Evolutionary conservation across 2,329 filamentous ascomycete genomes (phyloP).

Genomic region (Ceratocystis colombiana): DNA sequence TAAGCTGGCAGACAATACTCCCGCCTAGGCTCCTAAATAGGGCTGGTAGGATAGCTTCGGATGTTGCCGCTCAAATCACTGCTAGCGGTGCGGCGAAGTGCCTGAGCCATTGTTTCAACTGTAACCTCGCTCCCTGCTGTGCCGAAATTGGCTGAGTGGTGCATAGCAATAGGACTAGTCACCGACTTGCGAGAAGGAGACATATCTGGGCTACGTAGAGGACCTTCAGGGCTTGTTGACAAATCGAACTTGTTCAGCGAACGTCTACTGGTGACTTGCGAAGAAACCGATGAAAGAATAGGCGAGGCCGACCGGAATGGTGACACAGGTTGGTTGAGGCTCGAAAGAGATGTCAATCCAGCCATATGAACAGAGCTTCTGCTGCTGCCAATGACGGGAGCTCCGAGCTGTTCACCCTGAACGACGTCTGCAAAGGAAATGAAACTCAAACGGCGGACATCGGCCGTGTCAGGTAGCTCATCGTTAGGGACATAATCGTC

Average conservation of each 20-base stretch:
- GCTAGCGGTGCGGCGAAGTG: conserved; percentile 73
- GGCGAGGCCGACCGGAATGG: conserved; percentile 46
- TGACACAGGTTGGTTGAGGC: conserved; percentile 60
- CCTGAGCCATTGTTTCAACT: conserved; percentile 90
- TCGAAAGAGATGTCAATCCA: conserved; percentile 51
- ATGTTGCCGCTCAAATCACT: conserved; percentile 54
- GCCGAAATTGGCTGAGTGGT: conserved; percentile 42
- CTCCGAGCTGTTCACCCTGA: conserved; percentile 65
- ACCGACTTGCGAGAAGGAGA: conserved; percentile 52
- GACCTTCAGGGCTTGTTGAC: conserved; percentile 41
- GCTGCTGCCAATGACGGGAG: conserved; percentile 41
- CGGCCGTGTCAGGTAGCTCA: conserved; percentile 37
- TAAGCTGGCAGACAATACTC: background rate
- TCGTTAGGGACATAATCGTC: conserved; percentile 64
- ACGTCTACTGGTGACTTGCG: conserved; percentile 44
- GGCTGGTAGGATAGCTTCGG: conserved; percentile 49
- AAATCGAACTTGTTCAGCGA: conserved; percentile 69
- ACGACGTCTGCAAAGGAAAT: conserved; percentile 96
- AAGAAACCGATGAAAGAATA: conserved; percentile 57
- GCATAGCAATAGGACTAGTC: conserved; percentile 47
- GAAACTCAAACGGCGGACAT: conserved; percentile 78
- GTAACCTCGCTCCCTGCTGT: conserved; percentile 54
- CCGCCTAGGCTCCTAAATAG: conserved; percentile 37
- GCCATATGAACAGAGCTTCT: conserved; percentile 61
- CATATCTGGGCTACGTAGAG: conserved; percentile 50